These are phyloP conservation scores for Aspergillus caelatus DNA, from an alignment of 2,329 filamentous ascomycete species.

Conservation along the genomic window DNA sequence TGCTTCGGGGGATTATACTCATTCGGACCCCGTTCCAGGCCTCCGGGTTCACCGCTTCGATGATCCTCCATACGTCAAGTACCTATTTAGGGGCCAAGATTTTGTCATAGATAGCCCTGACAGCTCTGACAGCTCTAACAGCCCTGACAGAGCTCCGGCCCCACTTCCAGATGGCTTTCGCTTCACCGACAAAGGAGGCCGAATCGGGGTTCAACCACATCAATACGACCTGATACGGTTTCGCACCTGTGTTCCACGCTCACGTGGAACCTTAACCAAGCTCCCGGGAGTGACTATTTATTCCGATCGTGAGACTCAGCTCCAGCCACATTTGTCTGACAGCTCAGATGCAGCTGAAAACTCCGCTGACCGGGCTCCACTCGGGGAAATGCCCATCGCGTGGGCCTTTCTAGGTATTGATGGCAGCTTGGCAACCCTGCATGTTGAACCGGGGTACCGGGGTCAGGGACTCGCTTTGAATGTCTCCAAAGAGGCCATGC, in stretches of 20 bases:
- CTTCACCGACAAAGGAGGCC: slow-evolving; percentile 30
- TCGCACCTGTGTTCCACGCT: slow-evolving; percentile 43
- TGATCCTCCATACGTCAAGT: slow-evolving; percentile 39
- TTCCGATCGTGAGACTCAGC: slow-evolving; percentile 3
- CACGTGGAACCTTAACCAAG: slow-evolving; percentile 32
- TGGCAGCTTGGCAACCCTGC: slow-evolving; percentile 40
- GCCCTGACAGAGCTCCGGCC: neutral
- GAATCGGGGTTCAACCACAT: slow-evolving; percentile 27
- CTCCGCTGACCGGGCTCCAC: neutral
- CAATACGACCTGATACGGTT: slow-evolving; percentile 43
- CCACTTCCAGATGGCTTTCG: slow-evolving; percentile 36
- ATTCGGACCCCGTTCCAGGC: slow-evolving; percentile 17
- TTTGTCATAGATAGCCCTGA: neutral
- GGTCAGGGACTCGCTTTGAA: slow-evolving; percentile 38
- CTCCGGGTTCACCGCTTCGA: slow-evolving; percentile 33
- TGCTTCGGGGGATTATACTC: slow-evolving; percentile 20
- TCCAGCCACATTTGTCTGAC: neutral
- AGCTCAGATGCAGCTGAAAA: neutral
- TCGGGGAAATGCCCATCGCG: slow-evolving; percentile 33
- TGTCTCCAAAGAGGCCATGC: slow-evolving; percentile 38
- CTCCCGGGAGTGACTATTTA: slow-evolving; percentile 43
- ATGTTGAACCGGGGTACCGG: slow-evolving; percentile 47
- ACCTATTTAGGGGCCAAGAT: slow-evolving; percentile 32
- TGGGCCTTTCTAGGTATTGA: slow-evolving; percentile 46
- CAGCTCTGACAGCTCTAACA: neutral